phyloP scores from a whole-genome alignment of 2,329 filamentous ascomycete species.

The Aureobasidium sp. region DNA sequence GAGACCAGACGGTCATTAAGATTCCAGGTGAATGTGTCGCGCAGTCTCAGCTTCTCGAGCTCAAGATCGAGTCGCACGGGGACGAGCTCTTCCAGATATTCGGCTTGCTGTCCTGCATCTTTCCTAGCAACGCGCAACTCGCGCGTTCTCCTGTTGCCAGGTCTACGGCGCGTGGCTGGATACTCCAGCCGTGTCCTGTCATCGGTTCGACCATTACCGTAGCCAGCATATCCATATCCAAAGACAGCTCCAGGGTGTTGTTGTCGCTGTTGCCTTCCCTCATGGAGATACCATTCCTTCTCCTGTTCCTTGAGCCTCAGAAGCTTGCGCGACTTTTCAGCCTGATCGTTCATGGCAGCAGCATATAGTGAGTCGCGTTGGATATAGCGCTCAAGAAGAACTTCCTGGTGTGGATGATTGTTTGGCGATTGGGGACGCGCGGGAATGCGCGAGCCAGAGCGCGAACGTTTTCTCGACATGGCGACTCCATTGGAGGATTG shows the following conservation, averaged over 20 bases:
- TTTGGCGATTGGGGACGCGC: constrained; percentile 27
- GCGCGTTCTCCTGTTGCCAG: constrained; percentile 68
- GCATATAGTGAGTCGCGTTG: constrained; percentile 56
- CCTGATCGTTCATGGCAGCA: constrained; percentile 46
- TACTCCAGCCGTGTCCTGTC: constrained; percentile 67
- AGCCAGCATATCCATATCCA: constrained; percentile 74
- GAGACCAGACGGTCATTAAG: constrained; percentile 80
- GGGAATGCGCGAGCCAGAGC: constrained; percentile 50
- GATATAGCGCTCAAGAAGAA: constrained; percentile 56
- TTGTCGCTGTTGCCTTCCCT: constrained; percentile 56
- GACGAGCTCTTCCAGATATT: constrained; percentile 84
- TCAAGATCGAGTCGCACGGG: constrained; percentile 90
- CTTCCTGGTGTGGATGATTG: constrained; percentile 24
- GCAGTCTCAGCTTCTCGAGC: constrained; percentile 88
- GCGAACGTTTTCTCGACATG: constrained; percentile 51
- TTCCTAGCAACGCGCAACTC: constrained; percentile 68
- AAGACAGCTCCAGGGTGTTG: constrained; percentile 54
- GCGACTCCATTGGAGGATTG: constrained; percentile 27
- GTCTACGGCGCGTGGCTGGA: constrained; percentile 66
- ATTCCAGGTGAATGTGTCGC: constrained; percentile 98
- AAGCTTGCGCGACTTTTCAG: constrained; percentile 35
- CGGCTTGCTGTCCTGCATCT: constrained; percentile 77
- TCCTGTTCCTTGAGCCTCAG: constrained; percentile 59
- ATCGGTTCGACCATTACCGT: constrained; percentile 78
- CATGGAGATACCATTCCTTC: constrained; percentile 58